A percentile compares a stretch with the other conserved stretches of the same genome.
Conservation (phyloP, 1,284 basidiomycete genomes). For the Ganoderma lucidum region DNA sequence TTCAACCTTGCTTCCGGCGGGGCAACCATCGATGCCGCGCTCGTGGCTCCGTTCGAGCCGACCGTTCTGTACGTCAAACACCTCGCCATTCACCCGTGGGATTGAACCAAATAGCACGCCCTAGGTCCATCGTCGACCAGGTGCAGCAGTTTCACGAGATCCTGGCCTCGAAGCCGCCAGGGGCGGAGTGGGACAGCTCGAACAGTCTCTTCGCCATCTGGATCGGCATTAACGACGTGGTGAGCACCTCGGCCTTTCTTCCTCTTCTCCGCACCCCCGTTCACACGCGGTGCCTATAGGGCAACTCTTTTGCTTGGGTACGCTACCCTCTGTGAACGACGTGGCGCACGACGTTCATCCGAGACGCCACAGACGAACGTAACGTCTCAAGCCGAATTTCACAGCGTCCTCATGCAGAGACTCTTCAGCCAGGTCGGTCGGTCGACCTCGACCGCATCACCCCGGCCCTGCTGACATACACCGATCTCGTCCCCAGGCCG, state of each 20-base stretch:
- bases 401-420: slow-evolving; percentile 57
- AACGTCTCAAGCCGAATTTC: slow-evolving; percentile 56
- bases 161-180: slow-evolving; percentile 57
- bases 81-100: neutral
- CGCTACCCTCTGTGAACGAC: slow-evolving; percentile 21
- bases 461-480: slow-evolving; percentile 3
- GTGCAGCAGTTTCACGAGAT: slow-evolving; percentile 63
- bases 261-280: slow-evolving; percentile 7
- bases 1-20: slow-evolving; percentile 69
- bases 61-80: slow-evolving; percentile 56
- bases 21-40: slow-evolving; percentile 67
- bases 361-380: slow-evolving; percentile 56
- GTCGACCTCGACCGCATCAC: neutral
- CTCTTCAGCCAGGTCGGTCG: slow-evolving; percentile 61
- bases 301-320: slow-evolving; percentile 62
- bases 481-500: slow-evolving; percentile 49
- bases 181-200: slow-evolving; percentile 59
- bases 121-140: slow-evolving; percentile 69
- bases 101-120: slow-evolving; percentile 13
- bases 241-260: slow-evolving; percentile 35
- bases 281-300: slow-evolving; percentile 43
- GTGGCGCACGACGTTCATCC: slow-evolving; percentile 19
- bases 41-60: slow-evolving; percentile 63
- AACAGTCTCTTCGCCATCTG: slow-evolving; percentile 69
- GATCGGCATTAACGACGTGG: slow-evolving; percentile 75